These are phyloP conservation scores for Trematosphaeria pertusa DNA, from an alignment of 2,329 filamentous ascomycete genomes.

Conservation along the genomic window DNA sequence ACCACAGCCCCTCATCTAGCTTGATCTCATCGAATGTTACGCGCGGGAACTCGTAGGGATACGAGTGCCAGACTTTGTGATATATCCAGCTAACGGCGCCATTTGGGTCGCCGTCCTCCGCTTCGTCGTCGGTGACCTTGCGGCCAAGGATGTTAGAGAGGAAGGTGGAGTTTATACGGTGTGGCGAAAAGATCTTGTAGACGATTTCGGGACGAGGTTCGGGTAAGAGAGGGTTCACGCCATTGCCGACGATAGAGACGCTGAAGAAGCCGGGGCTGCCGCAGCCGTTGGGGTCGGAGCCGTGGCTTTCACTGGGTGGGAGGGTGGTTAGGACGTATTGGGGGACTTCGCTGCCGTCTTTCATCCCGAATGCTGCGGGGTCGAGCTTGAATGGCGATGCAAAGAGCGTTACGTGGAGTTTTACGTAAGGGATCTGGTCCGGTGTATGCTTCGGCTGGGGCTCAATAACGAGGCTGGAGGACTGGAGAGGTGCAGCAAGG, in stretches of 20 bases:
- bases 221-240: conserved; percentile 62
- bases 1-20: conserved; percentile 70
- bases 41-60: conserved; percentile 83
- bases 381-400: conserved; percentile 77
- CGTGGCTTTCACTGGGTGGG: conserved; percentile 62
- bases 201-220: conserved; percentile 58
- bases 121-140: conserved; percentile 35
- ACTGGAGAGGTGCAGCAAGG: conserved; percentile 84
- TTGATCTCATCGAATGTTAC: conserved; percentile 85
- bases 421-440: conserved; percentile 83
- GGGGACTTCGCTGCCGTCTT: conserved; percentile 66
- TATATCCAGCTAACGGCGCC: conserved; percentile 42
- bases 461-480: conserved; percentile 68
- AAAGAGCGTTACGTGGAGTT: conserved; percentile 89
- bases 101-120: conserved; percentile 40
- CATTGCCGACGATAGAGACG: conserved; percentile 73
- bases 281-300: conserved; percentile 63
- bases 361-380: conserved; percentile 74
- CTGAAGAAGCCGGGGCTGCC: conserved; percentile 85
- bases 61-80: conserved; percentile 76
- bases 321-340: conserved; percentile 85
- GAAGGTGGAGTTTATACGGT: conserved; percentile 55
- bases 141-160: conserved; percentile 57
- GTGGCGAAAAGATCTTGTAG: conserved; percentile 72
- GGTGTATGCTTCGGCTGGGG: conserved; percentile 60